Conservation (phyloP, 352 stramenopile species). For the Pythium vanterpoolii region DNA sequence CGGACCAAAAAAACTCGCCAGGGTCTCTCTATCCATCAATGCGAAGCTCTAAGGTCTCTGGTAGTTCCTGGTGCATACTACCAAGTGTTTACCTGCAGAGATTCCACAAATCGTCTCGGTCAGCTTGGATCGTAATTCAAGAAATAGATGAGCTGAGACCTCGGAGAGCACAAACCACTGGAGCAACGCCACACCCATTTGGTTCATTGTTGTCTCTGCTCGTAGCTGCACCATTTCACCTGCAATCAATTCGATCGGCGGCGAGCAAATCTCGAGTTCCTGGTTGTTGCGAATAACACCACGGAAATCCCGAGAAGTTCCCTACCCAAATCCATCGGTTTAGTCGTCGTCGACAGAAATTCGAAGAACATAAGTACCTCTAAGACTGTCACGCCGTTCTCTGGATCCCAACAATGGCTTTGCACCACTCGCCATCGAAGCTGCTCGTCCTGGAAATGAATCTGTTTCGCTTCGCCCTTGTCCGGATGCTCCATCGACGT, state of each 20-base stretch:
- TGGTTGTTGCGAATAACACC: background rate
- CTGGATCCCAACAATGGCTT: constrained; percentile 10
- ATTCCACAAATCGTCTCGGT: background rate
- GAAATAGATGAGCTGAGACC: no score
- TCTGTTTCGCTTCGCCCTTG: background rate
- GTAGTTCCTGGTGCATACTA: background rate
- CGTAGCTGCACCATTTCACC: constrained; percentile 9
- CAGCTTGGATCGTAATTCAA: background rate
- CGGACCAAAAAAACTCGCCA: background rate
- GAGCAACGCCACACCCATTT: no score
- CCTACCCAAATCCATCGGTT: constrained; percentile 4
- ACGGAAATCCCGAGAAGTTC: background rate
- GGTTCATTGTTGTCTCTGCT: background rate
- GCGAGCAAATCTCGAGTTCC: constrained; percentile 4
- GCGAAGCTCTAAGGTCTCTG: background rate
- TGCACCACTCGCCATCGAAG: constrained; percentile 3
- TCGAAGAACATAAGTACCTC: constrained; percentile 1
- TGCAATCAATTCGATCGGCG: constrained; percentile 7
- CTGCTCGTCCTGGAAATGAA: background rate
- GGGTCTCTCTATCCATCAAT: background rate
- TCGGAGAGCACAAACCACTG: no score
- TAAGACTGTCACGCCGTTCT: background rate
- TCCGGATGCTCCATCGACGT: background rate
- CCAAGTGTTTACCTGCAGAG: background rate
- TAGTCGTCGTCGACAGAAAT: no score